phyloP scores from a whole-genome alignment of 2,329 filamentous ascomycete genomes.

The Zalaria obscura region DNA sequence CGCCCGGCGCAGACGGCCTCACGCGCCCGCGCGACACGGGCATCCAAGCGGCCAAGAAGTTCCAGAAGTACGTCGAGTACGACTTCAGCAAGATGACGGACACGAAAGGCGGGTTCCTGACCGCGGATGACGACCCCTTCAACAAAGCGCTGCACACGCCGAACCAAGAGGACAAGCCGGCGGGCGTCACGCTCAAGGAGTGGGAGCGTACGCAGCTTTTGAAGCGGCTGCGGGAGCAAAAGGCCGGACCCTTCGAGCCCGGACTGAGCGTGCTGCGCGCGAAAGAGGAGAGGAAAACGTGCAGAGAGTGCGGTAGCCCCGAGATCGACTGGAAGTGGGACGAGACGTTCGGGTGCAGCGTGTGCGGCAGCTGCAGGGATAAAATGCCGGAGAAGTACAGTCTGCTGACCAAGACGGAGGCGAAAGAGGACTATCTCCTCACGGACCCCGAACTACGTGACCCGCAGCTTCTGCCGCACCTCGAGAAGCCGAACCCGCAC shows the following conservation, averaged over 20 bases:
- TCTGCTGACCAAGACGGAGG: conserved; percentile 91
- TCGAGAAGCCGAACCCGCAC: conserved; percentile 85
- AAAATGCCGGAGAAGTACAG: conserved; percentile 85
- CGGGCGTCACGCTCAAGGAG: conserved; percentile 77
- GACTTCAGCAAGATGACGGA: conserved; percentile 97
- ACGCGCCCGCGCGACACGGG: conserved; percentile 27
- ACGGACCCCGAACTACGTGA: conserved; percentile 94
- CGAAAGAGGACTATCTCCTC: conserved; percentile 83
- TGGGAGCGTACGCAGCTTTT: conserved; percentile 79
- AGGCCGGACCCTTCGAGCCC: conserved; percentile 76
- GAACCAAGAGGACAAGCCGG: conserved; percentile 54
- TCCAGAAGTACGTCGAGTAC: conserved; percentile 91
- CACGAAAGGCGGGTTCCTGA: conserved; percentile 89
- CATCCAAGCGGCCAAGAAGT: conserved; percentile 71
- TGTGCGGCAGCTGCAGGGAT: conserved; percentile 81
- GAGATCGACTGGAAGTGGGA: conserved; percentile 97
- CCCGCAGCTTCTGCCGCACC: conserved; percentile 68
- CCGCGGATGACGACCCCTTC: conserved; percentile 78
- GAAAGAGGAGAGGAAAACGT: conserved; percentile 46
- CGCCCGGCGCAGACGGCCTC: conserved; percentile 18
- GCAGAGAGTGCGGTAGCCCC: conserved; percentile 64
- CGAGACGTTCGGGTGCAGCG: conserved; percentile 59
- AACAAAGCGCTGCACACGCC: conserved; percentile 59
- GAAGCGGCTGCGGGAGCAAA: conserved; percentile 54
- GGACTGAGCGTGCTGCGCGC: conserved; percentile 61